Conservation (phyloP, 441 rosid species). For the Metrosideros polymorpha region DNA sequence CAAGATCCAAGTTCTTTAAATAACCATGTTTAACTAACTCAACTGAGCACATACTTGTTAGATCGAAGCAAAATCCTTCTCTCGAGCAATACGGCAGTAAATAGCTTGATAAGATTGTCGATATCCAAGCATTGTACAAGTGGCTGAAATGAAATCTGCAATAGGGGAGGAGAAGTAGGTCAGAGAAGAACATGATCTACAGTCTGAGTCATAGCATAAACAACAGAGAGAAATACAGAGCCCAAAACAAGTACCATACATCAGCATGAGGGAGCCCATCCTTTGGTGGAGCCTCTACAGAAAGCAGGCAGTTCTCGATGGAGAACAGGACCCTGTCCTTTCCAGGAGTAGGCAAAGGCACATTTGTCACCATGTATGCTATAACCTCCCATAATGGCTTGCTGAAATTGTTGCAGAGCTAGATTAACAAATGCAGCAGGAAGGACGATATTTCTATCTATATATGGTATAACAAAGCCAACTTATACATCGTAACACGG, state of each 20-base stretch:
- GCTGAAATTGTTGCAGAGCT: slow-evolving; percentile 52
- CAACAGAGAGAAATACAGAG: slow-evolving; percentile 2
- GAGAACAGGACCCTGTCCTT: slow-evolving; percentile 87
- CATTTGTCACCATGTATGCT: slow-evolving; percentile 61
- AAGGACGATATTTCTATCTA: neutral
- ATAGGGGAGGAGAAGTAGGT: neutral
- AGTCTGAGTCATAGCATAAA: neutral
- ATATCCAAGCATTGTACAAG: slow-evolving; percentile 93
- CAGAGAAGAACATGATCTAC: neutral
- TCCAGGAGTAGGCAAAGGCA: slow-evolving; percentile 94
- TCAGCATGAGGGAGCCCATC: slow-evolving; percentile 93
- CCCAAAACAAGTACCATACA: slow-evolving; percentile 33
- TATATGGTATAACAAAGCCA: neutral
- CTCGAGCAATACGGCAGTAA: slow-evolving; percentile 87
- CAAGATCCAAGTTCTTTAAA: neutral
- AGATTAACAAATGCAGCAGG: slow-evolving; percentile 21
- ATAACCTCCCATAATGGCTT: slow-evolving; percentile 93
- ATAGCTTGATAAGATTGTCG: slow-evolving; percentile 83
- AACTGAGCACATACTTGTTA: slow-evolving; percentile 46
- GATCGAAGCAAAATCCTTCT: slow-evolving; percentile 93
- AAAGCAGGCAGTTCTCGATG: slow-evolving; percentile 78
- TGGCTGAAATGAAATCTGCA: slow-evolving; percentile 97
- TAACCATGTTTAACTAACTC: neutral
- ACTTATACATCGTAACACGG: neutral
- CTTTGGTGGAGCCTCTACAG: slow-evolving; percentile 89